A percentile compares a stretch with the other conserved stretches of the same genome.
phyloP scores from a whole-genome alignment of 805 yeast species.

The Myxozyma monticola region DNA sequence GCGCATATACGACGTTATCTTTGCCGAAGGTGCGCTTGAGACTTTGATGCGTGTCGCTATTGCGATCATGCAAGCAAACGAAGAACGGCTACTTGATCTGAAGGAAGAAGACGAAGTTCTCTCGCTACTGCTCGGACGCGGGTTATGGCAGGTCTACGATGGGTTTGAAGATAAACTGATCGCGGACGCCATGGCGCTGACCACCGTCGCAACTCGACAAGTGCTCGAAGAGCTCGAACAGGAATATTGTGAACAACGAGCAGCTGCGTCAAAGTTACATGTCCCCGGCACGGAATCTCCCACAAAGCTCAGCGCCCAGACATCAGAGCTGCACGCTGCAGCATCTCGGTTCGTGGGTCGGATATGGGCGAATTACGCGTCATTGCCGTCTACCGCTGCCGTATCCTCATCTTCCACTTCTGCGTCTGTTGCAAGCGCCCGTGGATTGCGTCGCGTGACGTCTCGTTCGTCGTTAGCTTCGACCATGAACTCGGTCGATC shows the following conservation, averaged over 20 bases:
- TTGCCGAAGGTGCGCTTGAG: conserved; percentile 55
- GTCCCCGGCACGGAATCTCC: background rate
- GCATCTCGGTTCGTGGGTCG: conserved; percentile 28
- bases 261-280: background rate
- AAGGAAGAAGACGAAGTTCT: conserved; percentile 46
- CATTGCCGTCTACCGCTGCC: background rate
- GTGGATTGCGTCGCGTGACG: conserved; percentile 2
- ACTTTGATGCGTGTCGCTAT: conserved; percentile 57
- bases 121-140: conserved; percentile 44
- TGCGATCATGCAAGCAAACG: conserved; percentile 52
- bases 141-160: conserved; percentile 46
- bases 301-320: conserved; percentile 6
- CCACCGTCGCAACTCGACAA: conserved; percentile 25
- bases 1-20: conserved; percentile 53
- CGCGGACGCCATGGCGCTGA: conserved; percentile 35
- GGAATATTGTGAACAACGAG: conserved; percentile 1
- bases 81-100: conserved; percentile 41
- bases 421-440: too few relatives aligned
- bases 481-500: background rate
- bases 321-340: conserved; percentile 27
- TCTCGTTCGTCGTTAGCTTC: conserved; percentile 18
- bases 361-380: conserved; percentile 17
- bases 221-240: conserved; percentile 25
- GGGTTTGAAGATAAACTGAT: conserved; percentile 42
- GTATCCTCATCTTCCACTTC: background rate